Evolutionary conservation across 306 rosid genomes (phyloP).

Genomic region (Inga laurina): DNA sequence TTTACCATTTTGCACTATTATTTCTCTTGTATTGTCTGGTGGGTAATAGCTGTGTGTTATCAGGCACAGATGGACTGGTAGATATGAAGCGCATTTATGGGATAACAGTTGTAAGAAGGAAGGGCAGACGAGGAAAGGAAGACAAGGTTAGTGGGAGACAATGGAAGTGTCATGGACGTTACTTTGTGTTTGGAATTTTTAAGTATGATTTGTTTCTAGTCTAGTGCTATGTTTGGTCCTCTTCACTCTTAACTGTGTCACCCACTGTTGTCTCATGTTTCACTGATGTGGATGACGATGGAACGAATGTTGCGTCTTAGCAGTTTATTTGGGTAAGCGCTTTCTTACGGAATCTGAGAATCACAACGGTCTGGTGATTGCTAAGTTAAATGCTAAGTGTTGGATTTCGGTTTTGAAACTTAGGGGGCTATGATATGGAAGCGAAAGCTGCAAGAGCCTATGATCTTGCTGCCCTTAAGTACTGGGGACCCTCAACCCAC

Average conservation of each 20-base stretch:
- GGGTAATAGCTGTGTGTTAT: neutral
- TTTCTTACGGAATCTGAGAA: neutral
- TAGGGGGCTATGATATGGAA: conserved; percentile 99
- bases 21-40: neutral
- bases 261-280: conserved; percentile 45
- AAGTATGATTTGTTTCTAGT: neutral
- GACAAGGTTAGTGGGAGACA: conserved; percentile 69
- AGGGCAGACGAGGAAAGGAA: conserved; percentile 98
- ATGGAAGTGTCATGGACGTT: neutral
- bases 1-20: neutral
- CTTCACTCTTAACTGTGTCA: conserved; percentile 36
- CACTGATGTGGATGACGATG: conserved; percentile 37
- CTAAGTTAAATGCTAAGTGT: neutral
- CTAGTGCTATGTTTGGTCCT: conserved; percentile 14
- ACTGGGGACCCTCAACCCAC: conserved; percentile 96
- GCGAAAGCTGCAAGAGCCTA: conserved; percentile 99
- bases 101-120: conserved; percentile 98
- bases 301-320: conserved; percentile 42
- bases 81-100: conserved; percentile 99
- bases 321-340: conserved; percentile 88
- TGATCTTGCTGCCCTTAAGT: conserved; percentile 96
- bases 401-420: conserved; percentile 13
- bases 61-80: conserved; percentile 98
- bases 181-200: conserved; percentile 15
- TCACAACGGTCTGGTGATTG: neutral